Percentiles rank a stretch among this genome's conserved stretches.
phyloP scores from a whole-genome alignment of 371 early-diverging fungal genomes.

The Rhizopus delemar region DNA sequence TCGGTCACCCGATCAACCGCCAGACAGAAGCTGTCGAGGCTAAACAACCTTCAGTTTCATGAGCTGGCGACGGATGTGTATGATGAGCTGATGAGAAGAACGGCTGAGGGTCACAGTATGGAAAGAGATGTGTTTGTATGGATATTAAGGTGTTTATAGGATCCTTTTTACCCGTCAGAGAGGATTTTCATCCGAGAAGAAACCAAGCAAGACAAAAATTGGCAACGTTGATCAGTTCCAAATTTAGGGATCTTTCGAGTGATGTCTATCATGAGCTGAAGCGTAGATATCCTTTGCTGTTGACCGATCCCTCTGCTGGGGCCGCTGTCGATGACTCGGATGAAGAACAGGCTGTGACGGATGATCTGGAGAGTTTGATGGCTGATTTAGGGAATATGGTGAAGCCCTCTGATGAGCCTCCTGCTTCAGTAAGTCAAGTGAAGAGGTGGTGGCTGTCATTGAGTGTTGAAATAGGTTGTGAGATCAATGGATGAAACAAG shows the following conservation, averaged over 20 bases:
- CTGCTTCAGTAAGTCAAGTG: not conserved
- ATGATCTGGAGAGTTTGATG: slow-evolving; percentile 73
- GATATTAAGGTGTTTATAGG: slow-evolving; percentile 45
- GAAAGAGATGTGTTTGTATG: not conserved
- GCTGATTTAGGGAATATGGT: slow-evolving; percentile 80
- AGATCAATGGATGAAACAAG: slow-evolving; percentile 23
- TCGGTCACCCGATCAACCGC: slow-evolving; percentile 66
- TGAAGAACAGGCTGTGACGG: slow-evolving; percentile 14
- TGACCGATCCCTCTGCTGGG: slow-evolving; percentile 18
- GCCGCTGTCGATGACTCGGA: slow-evolving; percentile 37
- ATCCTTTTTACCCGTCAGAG: slow-evolving; percentile 82
- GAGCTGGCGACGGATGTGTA: slow-evolving; percentile 95
- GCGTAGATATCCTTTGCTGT: slow-evolving; percentile 64
- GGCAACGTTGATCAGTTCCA: slow-evolving; percentile 79
- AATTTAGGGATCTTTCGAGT: slow-evolving; percentile 90
- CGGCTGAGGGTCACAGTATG: slow-evolving; percentile 64
- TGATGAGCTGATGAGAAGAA: slow-evolving; percentile 87
- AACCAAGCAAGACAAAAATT: slow-evolving; percentile 97
- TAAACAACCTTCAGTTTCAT: slow-evolving; percentile 84
- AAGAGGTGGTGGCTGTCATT: not conserved
- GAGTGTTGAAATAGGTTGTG: not conserved
- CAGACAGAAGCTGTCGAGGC: slow-evolving; percentile 81
- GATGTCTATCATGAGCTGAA: slow-evolving; percentile 88
- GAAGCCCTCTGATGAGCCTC: slow-evolving; percentile 19
- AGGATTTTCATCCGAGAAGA: slow-evolving; percentile 91